Conservation (phyloP, 805 yeast species). For the Ogataea corticis region DNA sequence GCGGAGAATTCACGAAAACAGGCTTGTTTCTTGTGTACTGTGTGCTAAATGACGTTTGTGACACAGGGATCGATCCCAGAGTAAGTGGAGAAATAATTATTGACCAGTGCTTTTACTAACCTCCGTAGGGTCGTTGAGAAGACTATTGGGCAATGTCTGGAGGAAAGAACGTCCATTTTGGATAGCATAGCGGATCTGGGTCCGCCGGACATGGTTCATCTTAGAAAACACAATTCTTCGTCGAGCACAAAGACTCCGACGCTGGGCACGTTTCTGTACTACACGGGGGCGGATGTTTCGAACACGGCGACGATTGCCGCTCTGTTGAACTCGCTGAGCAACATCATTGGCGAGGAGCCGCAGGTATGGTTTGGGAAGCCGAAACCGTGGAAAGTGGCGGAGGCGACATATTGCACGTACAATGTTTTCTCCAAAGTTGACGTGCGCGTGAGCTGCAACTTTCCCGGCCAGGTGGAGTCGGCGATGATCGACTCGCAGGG, state of each 20-base stretch:
- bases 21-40: too few relatives aligned
- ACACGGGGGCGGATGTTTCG: conserved; percentile 74
- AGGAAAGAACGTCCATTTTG: conserved; percentile 63
- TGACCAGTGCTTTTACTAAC: too few relatives aligned
- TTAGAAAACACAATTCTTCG: conserved; percentile 40
- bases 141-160: conserved; percentile 50
- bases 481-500: conserved; percentile 52
- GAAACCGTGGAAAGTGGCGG: conserved; percentile 68
- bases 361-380: conserved; percentile 83
- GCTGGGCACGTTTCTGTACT: conserved; percentile 72
- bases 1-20: too few relatives aligned
- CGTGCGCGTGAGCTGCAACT: conserved; percentile 67
- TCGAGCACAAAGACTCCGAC: conserved; percentile 40
- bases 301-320: conserved; percentile 80
- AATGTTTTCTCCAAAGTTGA: conserved; percentile 64
- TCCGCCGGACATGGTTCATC: conserved; percentile 64
- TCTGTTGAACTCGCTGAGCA: conserved; percentile 65
- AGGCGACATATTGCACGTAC: conserved; percentile 67
- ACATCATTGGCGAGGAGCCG: conserved; percentile 56
- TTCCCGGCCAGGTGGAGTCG: conserved; percentile 73
- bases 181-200: conserved; percentile 66
- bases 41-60: conserved; percentile 35
- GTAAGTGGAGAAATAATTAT: conserved; percentile 41
- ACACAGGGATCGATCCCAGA: conserved; percentile 67
- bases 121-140: conserved; percentile 50